These are phyloP conservation scores for Phytophthora pini DNA, from an alignment of 352 stramenopile species.

Conservation along the genomic window DNA sequence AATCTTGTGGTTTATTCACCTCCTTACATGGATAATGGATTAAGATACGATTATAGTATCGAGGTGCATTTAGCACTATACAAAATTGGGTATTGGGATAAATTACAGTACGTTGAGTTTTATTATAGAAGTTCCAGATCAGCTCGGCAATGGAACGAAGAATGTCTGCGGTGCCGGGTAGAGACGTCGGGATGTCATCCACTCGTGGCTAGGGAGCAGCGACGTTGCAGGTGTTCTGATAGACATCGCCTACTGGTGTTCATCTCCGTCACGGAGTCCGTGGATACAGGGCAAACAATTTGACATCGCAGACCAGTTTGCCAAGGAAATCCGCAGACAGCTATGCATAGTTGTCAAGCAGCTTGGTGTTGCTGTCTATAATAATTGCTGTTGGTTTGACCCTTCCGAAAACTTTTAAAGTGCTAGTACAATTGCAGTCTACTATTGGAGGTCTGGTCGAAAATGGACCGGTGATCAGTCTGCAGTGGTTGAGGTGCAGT, in stretches of 20 bases:
- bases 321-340: too few relatives aligned
- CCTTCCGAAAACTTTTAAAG: too few relatives aligned
- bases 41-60: too few relatives aligned
- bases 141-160: constrained; percentile 3
- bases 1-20: constrained; percentile 12
- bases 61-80: too few relatives aligned
- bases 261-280: background rate
- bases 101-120: background rate
- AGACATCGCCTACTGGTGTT: constrained; percentile 1
- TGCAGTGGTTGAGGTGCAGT: constrained; percentile 10
- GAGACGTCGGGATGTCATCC: constrained; percentile 9
- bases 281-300: background rate
- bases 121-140: constrained; percentile 9
- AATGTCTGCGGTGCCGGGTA: constrained; percentile 13
- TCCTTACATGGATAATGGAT: background rate
- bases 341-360: too few relatives aligned
- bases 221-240: constrained; percentile 4
- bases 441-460: background rate
- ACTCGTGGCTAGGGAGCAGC: constrained; percentile 9
- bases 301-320: constrained; percentile 5
- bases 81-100: background rate
- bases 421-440: too few relatives aligned
- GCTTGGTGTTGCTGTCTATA: too few relatives aligned
- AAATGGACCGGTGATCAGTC: constrained; percentile 6
- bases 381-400: too few relatives aligned